These are phyloP conservation scores for Scedosporium boydii DNA, from an alignment of 2,329 filamentous ascomycete genomes.

Conservation along the genomic window DNA sequence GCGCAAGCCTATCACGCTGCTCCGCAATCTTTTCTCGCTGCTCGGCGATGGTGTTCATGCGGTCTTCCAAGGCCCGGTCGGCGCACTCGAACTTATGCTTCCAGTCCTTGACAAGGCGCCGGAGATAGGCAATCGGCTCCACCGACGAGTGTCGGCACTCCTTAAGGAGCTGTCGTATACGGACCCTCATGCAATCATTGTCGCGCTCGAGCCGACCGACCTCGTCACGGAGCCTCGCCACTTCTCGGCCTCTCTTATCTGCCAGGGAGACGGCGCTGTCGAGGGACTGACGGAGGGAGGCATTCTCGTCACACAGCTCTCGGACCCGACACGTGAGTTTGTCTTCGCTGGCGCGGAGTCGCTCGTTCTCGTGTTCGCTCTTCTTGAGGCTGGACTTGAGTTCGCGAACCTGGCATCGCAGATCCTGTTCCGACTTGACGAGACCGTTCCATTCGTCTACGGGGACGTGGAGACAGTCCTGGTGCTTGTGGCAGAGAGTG, in stretches of 20 bases:
- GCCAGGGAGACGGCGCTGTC: constrained; percentile 25
- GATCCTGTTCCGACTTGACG: constrained; percentile 19
- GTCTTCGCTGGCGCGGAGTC: constrained; percentile 23
- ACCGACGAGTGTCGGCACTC: constrained; percentile 10
- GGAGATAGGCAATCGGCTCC: constrained; percentile 5
- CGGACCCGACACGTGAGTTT: constrained; percentile 27
- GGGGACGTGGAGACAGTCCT: constrained; percentile 25
- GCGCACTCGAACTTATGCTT: constrained; percentile 2
- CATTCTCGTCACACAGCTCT: constrained; percentile 27
- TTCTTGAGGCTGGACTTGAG: constrained; percentile 26
- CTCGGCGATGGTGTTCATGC: constrained; percentile 6
- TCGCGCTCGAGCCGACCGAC: constrained; percentile 25
- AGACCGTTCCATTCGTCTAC: constrained; percentile 17
- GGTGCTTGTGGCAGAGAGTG: constrained; percentile 20
- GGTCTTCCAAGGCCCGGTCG: constrained; percentile 5
- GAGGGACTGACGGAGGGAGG: constrained; percentile 27
- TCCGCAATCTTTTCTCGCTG: constrained; percentile 4
- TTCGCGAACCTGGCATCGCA: constrained; percentile 17
- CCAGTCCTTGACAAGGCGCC: constrained; percentile 5
- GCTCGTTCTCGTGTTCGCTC: constrained; percentile 24
- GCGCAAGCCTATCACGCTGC: not conserved
- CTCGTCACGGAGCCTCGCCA: constrained; percentile 27
- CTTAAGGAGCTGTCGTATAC: constrained; percentile 24
- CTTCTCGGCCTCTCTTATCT: constrained; percentile 22
- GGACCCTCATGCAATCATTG: constrained; percentile 27